Base-by-base conservation (phyloP, 257 asterid species). In the Anisodus acutangulus region DNA sequence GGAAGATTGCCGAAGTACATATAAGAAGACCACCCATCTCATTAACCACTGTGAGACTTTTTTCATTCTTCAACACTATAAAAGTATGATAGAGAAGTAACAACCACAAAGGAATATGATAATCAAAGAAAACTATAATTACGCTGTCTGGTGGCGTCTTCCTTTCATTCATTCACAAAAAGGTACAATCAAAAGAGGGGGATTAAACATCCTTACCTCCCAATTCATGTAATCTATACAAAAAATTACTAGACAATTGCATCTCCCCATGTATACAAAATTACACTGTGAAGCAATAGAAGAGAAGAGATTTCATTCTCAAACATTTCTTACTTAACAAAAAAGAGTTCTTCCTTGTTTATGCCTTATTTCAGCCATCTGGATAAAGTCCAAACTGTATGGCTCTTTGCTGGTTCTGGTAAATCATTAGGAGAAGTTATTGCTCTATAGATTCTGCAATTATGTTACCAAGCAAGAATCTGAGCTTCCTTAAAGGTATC, bases 141-240 rank as follows among this genome's bases (percentile, higher is more conserved):
- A 13, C 19, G 6, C 9, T 11, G 22, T 67, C 49, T 67, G 19
- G 22, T 8, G 49, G 76, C 12, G 3, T 67, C 76, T 67, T 47
- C 19, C 74, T 67, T 67, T 6, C 49, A 67, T 67, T 67, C 76
- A 13, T 67, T 66, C 76, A 13, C 76, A 35, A 67, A 67, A 13
- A 45, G 49, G 51, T 67, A 13, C 19, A 66, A 66, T 66, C 47
- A 6, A 35, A 67, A 67, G 47, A 66, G 74, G 12, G 45, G 49
- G 49, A 67, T 67, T 67, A 13, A 3, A 35, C 49, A 37, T 37
- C 12, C 76, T 37, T 37, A 15, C 76, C 49, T 67, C 76, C 17
- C 76, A 67, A 37, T 67, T 35, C 51, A 67, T 67, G 51, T 49
- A 67, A 67, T 67, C 76, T 67, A 67, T 37, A 67, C 51, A 67